phyloP scores from a whole-genome alignment of 2,329 filamentous ascomycete species.

The Colletotrichum aenigma region DNA sequence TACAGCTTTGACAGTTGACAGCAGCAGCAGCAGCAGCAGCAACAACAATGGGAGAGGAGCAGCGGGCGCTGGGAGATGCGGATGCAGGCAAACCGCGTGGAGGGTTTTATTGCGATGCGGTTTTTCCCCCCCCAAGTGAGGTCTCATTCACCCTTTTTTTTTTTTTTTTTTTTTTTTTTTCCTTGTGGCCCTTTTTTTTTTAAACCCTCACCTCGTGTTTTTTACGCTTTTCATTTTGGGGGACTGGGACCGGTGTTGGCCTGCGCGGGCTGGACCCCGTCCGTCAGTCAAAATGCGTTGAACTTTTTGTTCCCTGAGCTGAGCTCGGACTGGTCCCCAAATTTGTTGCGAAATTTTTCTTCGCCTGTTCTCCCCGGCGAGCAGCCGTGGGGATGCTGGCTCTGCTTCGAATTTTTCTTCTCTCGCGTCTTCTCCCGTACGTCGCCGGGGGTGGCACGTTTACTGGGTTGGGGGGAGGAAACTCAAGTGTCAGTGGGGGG shows the following conservation, averaged over 20 bases:
- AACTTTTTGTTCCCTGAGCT: neutral
- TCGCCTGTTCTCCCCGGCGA: neutral
- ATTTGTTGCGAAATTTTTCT: neutral
- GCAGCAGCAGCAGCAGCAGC: neutral
- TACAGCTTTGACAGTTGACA: neutral
- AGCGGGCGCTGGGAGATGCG: neutral
- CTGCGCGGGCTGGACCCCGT: neutral
- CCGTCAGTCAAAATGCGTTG: neutral
- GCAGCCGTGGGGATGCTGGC: slow-evolving; percentile 1
- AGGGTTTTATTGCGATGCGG: slow-evolving; percentile 14
- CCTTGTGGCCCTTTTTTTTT: neutral
- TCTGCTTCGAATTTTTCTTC: slow-evolving; percentile 24
- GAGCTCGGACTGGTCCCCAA: neutral
- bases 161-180: neutral
- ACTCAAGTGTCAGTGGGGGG: slow-evolving; percentile 8
- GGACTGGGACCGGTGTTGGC: neutral
- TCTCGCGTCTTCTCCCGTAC: neutral
- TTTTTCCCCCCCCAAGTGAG: neutral
- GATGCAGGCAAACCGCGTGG: neutral
- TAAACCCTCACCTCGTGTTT: neutral
- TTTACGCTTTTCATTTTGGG: neutral
- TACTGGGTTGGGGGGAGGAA: slow-evolving; percentile 4
- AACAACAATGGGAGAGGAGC: neutral
- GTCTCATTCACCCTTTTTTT: neutral
- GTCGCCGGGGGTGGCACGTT: slow-evolving; percentile 1